These are phyloP conservation scores for Suhomyces kunorum DNA, from an alignment of 1,139 yeast species.

Conservation along the genomic window DNA sequence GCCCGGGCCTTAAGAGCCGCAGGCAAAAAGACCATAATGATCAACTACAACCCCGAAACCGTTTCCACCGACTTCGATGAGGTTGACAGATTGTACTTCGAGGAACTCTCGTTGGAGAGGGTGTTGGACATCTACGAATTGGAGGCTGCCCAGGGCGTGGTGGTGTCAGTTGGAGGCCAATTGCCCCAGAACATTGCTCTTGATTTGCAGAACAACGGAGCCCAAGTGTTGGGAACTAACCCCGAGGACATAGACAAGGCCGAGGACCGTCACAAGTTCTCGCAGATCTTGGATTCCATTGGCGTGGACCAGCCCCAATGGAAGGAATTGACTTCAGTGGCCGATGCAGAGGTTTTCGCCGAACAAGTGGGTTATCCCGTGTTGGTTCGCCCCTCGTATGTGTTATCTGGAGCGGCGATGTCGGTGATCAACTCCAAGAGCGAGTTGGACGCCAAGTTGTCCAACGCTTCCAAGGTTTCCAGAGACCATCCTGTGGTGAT, in stretches of 20 bases:
- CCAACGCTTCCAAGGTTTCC: slow-evolving; percentile 88
- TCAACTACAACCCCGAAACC: slow-evolving; percentile 97
- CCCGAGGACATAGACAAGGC: slow-evolving; percentile 97
- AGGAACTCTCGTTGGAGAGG: slow-evolving; percentile 92
- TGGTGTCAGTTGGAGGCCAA: slow-evolving; percentile 97
- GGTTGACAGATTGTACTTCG: slow-evolving; percentile 95
- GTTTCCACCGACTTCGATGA: slow-evolving; percentile 98
- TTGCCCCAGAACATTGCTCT: slow-evolving; percentile 96
- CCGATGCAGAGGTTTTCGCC: slow-evolving; percentile 85
- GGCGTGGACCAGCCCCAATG: slow-evolving; percentile 93
- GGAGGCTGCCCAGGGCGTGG: slow-evolving; percentile 86
- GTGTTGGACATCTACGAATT: slow-evolving; percentile 96
- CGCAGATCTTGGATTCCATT: slow-evolving; percentile 88
- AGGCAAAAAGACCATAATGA: slow-evolving; percentile 91
- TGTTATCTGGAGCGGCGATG: slow-evolving; percentile 98
- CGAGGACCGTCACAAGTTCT: slow-evolving; percentile 97
- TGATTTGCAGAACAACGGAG: slow-evolving; percentile 76
- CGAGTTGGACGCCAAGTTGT: slow-evolving; percentile 78
- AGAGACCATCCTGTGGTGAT: slow-evolving; percentile 97
- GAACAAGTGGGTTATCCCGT: slow-evolving; percentile 90
- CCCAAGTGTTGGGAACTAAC: slow-evolving; percentile 87
- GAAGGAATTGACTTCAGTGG: slow-evolving; percentile 89
- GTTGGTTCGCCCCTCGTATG: slow-evolving; percentile 95
- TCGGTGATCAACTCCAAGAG: slow-evolving; percentile 77
- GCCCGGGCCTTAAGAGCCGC: slow-evolving; percentile 89